Evolutionary conservation across 2,329 filamentous ascomycete genomes (phyloP), one percentile per base, ranked within the genome.

Genomic region (Cladosporium sp.): DNA sequence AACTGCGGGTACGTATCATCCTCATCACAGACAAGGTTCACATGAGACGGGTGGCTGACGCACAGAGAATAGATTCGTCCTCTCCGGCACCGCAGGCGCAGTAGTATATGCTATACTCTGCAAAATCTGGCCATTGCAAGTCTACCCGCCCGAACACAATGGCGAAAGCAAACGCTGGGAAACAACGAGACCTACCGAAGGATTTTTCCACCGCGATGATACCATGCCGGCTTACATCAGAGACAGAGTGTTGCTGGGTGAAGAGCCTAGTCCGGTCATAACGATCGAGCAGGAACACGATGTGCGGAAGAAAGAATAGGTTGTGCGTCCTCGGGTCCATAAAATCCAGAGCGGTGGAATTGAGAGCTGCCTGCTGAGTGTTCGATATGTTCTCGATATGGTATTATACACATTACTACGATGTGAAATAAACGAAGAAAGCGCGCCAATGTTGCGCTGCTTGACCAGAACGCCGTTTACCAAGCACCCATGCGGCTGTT

Each of bases 141-240:
- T 68, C 3, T 66, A 64, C 28, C 66, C 64, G 1, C 9, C 11
- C n/a, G 65, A 30, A 54, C 3, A 34, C 42, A 6, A 57, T 52
- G 17, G 58, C 15, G 60, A 61, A 37, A 59, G 47, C 19, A 62
- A 55, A 37, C 55, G 58, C 5, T 59, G 64, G 59, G 66, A 67
- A 52, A 51, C n/a, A 5, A 64, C 67, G 65, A 62, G 61, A 6
- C 49, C 55, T 1, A 63, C 58, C 0, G 66, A 67, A 30, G 64
- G 65, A 15, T 66, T 66, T 58, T 66, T 66, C 36, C 19, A 49
- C 12, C 60, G 65, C 34, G 66, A 66, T 51, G 37, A 58, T 43
- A 59, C 61, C 19, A 40, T 62, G 42, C 64, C 64, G n/a, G 58
- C 42, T 3, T 63, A 65, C 28, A 60, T 63, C 14, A 52, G 28